Conservation (phyloP, 257 asterid species). For the Plantago elongata region DNA sequence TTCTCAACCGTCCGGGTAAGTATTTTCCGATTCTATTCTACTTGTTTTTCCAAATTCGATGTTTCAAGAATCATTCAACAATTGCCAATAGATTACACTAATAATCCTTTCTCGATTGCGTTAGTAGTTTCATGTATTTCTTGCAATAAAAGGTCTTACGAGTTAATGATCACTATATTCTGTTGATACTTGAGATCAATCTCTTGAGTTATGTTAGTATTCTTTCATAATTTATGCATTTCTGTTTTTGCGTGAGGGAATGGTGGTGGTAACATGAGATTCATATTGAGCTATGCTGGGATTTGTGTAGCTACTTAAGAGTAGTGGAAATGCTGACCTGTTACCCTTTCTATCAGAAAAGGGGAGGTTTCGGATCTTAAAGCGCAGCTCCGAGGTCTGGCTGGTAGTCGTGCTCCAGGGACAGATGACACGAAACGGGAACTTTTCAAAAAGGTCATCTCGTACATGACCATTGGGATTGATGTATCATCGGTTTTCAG, state of each 20-base stretch:
- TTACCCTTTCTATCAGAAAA: slow-evolving; percentile 50
- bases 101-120: too few species aligned
- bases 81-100: too few species aligned
- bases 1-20: slow-evolving; percentile 99
- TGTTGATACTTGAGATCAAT: slow-evolving; percentile 11
- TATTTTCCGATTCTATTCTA: slow-evolving; percentile 5
- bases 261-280: neutral
- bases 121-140: too few species aligned
- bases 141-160: neutral
- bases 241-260: neutral
- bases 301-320: neutral
- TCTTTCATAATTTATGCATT: neutral
- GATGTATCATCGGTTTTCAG: slow-evolving; percentile 94
- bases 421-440: slow-evolving; percentile 91
- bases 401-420: slow-evolving; percentile 95
- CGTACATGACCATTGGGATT: slow-evolving; percentile 94
- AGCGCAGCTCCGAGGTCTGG: slow-evolving; percentile 90
- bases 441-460: slow-evolving; percentile 88
- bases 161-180: neutral
- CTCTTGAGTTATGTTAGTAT: too few species aligned
- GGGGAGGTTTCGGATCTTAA: slow-evolving; percentile 96
- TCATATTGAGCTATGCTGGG: too few species aligned
- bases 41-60: slow-evolving; percentile 2
- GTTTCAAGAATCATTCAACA: neutral
- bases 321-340: slow-evolving; percentile 2